Percentiles rank a stretch among this genome's conserved stretches.
Conservation (phyloP, 2,329 filamentous ascomycete genomes). For the Aspergillus piperis region DNA sequence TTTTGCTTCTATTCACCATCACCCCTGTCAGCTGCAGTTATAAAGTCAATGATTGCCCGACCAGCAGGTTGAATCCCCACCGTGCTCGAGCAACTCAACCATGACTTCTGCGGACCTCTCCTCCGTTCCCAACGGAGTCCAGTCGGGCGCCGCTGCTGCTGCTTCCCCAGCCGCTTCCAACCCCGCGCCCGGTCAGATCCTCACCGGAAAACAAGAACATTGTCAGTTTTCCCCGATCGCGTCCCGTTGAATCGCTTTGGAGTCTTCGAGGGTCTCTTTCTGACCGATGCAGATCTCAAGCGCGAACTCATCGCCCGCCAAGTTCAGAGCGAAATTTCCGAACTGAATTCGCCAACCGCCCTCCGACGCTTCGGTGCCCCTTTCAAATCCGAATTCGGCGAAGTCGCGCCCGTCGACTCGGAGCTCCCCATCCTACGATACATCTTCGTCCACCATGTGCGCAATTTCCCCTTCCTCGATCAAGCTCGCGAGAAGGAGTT, state of each 20-base stretch:
- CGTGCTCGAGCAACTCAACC: conserved; percentile 6
- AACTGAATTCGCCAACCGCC: conserved; percentile 92
- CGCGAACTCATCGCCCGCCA: conserved; percentile 90
- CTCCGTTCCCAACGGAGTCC: conserved; percentile 10
- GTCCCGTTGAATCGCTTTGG: neutral
- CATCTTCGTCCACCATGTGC: conserved; percentile 97
- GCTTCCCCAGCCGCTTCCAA: conserved; percentile 21
- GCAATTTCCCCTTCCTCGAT: conserved; percentile 96
- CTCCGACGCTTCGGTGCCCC: conserved; percentile 93
- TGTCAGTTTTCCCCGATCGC: conserved; percentile 58
- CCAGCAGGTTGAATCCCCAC: neutral
- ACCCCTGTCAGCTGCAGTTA: neutral
- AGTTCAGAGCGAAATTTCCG: conserved; percentile 84
- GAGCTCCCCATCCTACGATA: conserved; percentile 91
- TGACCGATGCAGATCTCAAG: conserved; percentile 72
- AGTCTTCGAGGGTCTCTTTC: neutral
- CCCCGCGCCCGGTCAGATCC: conserved; percentile 58
- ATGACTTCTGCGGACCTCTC: conserved; percentile 2
- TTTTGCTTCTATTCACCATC: neutral
- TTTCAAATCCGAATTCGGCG: conserved; percentile 88
- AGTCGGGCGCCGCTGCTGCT: conserved; percentile 10
- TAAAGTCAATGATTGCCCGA: conserved; percentile 12
- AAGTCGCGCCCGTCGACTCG: conserved; percentile 89
- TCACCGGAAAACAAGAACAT: conserved; percentile 98
- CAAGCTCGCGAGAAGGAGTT: conserved; percentile 98